Percentiles rank a stretch among this genome's conserved stretches.
Conservation (phyloP, 306 rosid genomes). For the Dryas alaskensis region DNA sequence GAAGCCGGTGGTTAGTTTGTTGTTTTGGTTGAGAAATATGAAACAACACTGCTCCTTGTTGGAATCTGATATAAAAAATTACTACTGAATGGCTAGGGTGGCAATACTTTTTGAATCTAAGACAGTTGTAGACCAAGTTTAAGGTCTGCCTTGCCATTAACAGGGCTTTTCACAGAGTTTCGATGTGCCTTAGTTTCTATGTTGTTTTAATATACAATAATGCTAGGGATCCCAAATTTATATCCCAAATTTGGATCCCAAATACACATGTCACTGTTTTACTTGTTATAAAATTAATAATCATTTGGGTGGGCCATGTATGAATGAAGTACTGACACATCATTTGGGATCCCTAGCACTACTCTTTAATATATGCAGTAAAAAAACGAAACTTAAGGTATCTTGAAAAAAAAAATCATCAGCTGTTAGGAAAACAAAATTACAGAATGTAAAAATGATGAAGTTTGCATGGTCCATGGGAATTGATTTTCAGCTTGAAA, state of each 20-base stretch:
- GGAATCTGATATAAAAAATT: background rate
- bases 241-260: too few relatives aligned
- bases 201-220: background rate
- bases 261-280: too few relatives aligned
- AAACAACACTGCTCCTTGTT: background rate
- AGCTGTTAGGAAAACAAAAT: background rate
- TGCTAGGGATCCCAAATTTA: too few relatives aligned
- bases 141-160: background rate
- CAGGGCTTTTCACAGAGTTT: background rate
- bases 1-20: slow-evolving; percentile 7
- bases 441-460: background rate
- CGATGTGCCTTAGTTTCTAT: background rate
- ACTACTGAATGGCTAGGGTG: background rate
- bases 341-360: too few relatives aligned
- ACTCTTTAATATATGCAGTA: background rate
- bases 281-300: too few relatives aligned
- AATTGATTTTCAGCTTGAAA: background rate
- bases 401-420: background rate
- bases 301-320: too few relatives aligned
- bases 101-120: background rate
- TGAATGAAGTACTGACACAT: too few relatives aligned
- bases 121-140: background rate
- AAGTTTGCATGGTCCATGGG: background rate
- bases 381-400: background rate
- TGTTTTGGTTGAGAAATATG: background rate